Evolutionary conservation across 169 alveolate species (phyloP), one percentile per base, ranked within the genome.

Genomic region (Plasmodium berghei): DNA sequence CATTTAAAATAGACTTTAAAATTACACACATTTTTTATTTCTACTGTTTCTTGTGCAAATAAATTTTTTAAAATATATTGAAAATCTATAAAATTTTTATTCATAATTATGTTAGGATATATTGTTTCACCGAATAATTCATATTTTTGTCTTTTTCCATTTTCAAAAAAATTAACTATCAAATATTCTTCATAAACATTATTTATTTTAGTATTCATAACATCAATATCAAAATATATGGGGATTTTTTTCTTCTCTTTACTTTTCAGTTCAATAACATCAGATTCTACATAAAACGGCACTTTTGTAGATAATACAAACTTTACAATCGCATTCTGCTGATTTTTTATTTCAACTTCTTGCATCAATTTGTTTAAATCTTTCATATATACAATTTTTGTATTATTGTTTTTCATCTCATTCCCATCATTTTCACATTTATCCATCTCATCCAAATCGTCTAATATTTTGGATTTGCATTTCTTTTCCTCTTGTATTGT

Each of bases 41-140:
- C 89, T 22, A 77, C 74, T 49, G 34, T 63, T 77, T 77, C 89
- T 58, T 77, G 89, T 40, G 89, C 58, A 64, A 24, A 77, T 77
- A 77, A 49, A 66, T 77, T 77, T 77, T 77, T 63, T 77, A 77
- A 77, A 77, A 77, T 77, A 58, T 77, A 77, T 55, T 77, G 89
- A 64, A 77, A 77, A 49, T 77, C 89, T 77, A 77, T 56, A 77
- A 42, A 48, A 77, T 24, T 77, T 77, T 77, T 77, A 45, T 18
- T 77, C 77, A 77, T 77, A 66, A 49, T 55, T 28, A 77, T 64
- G 52, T 77, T 77, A 14, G 89, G 89, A 26, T 77, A 77, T n/a
- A 77, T 45, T 18, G 89, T 77, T 58, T 77, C 56, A 9, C 89
- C 89, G 12, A 48, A 24, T 42, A 77, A 28, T 77, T 77, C 89